Percentiles rank a stretch among this genome's conserved stretches.
phyloP scores from a whole-genome alignment of 176 grass and related monocot species.

The Zea luxurians region DNA sequence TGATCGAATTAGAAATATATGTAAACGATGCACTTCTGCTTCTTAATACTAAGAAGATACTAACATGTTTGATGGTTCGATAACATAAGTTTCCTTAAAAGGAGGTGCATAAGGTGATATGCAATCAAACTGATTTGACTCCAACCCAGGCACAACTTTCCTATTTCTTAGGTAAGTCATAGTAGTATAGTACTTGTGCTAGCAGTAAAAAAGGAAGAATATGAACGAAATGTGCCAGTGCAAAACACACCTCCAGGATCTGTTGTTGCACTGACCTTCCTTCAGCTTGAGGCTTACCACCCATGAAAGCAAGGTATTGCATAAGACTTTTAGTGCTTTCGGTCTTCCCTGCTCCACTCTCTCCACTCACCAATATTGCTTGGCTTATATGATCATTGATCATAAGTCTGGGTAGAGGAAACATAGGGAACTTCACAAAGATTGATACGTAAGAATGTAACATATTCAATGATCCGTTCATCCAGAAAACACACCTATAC shows the following conservation, averaged over 20 bases:
- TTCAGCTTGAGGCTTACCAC: constrained; percentile 67
- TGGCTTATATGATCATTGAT: constrained; percentile 71
- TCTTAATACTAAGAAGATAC: constrained; percentile 16
- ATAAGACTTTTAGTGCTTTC: constrained; percentile 96
- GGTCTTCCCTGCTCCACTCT: constrained; percentile 91
- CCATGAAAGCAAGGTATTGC: constrained; percentile 90
- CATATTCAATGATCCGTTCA: not conserved
- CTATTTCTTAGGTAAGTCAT: constrained; percentile 3
- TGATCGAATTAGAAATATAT: constrained; percentile 36
- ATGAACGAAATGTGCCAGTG: not conserved
- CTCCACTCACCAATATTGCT: constrained; percentile 90
- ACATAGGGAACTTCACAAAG: constrained; percentile 12
- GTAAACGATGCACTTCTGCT: constrained; percentile 10
- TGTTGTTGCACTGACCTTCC: constrained; percentile 82
- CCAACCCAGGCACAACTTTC: constrained; percentile 10
- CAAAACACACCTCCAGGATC: constrained; percentile 71
- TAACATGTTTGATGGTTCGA: not conserved
- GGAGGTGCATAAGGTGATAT: not conserved
- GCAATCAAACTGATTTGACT: constrained; percentile 21
- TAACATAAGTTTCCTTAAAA: not conserved
- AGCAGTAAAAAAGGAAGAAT: constrained; percentile 18
- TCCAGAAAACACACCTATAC: constrained; percentile 57
- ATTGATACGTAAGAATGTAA: constrained; percentile 15
- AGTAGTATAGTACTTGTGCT: not conserved
- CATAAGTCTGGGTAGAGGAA: constrained; percentile 67